These are phyloP conservation scores for Tephrocybe rancida DNA, from an alignment of 768 basidiomycete genomes.

Conservation along the genomic window DNA sequence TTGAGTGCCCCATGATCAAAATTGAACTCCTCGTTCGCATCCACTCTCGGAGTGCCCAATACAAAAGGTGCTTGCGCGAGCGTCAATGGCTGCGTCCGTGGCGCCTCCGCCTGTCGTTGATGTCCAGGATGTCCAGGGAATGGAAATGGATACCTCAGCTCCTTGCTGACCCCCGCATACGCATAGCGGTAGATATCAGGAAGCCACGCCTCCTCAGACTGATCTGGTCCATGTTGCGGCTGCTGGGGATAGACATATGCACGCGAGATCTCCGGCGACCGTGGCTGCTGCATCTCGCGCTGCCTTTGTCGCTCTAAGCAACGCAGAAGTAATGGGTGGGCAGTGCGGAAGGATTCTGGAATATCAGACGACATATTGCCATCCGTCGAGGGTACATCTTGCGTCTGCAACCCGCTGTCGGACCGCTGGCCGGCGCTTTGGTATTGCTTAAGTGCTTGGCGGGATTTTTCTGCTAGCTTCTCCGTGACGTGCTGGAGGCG, in stretches of 20 bases:
- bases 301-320: slow-evolving; percentile 32
- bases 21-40: slow-evolving; percentile 56
- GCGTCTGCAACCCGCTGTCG: too few species aligned
- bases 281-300: slow-evolving; percentile 8
- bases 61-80: slow-evolving; percentile 38
- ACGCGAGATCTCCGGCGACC: slow-evolving; percentile 6
- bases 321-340: slow-evolving; percentile 33
- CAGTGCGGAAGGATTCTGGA: slow-evolving; percentile 36
- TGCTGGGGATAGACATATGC: slow-evolving; percentile 9
- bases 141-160: slow-evolving; percentile 40
- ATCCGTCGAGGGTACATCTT: background rate
- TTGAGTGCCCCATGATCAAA: slow-evolving; percentile 64
- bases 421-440: slow-evolving; percentile 13
- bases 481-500: slow-evolving; percentile 43
- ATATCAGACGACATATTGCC: background rate
- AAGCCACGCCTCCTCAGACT: slow-evolving; percentile 32
- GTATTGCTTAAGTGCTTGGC: slow-evolving; percentile 42
- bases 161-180: slow-evolving; percentile 41
- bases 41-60: slow-evolving; percentile 50
- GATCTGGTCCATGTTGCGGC: slow-evolving; percentile 5
- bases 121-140: background rate
- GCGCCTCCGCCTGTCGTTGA: slow-evolving; percentile 2
- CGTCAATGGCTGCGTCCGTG: background rate
- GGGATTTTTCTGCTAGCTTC: slow-evolving; percentile 54
- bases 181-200: slow-evolving; percentile 51